phyloP scores from a whole-genome alignment of 306 rosid genomes.

The Dalbergia cochinchinensis region DNA sequence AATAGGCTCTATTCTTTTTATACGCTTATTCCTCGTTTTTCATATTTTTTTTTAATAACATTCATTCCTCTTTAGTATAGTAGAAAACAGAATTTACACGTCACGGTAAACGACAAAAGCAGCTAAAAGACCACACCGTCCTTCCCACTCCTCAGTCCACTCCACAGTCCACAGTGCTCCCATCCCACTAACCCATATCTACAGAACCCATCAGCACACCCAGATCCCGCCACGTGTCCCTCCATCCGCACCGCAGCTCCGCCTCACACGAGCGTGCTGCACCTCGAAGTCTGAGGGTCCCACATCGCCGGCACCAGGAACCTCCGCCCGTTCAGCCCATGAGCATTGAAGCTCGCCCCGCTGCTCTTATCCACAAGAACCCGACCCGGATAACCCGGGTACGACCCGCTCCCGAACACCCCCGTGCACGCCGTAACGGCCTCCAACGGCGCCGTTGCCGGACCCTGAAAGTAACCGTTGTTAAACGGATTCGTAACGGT shows the following conservation, averaged over 20 bases:
- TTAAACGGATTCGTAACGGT: constrained; percentile 91
- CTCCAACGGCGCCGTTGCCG: constrained; percentile 81
- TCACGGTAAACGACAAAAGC: constrained; percentile 66
- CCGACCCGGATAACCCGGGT: constrained; percentile 88
- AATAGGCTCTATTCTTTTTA: background rate
- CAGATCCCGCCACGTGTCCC: constrained; percentile 34
- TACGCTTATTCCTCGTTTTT: constrained; percentile 18
- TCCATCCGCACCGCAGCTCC: background rate
- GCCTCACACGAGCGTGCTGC: constrained; percentile 76
- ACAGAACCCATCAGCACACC: constrained; percentile 18
- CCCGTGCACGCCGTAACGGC: constrained; percentile 93
- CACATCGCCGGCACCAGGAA: constrained; percentile 91
- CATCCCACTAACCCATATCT: constrained; percentile 40
- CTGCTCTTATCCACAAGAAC: constrained; percentile 56
- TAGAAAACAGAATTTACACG: constrained; percentile 57
- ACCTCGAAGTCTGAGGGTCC: constrained; percentile 78
- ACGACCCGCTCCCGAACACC: constrained; percentile 74
- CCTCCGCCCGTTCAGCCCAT: constrained; percentile 74
- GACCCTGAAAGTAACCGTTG: constrained; percentile 86
- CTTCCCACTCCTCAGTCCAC: background rate
- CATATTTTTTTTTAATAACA: constrained; percentile 32
- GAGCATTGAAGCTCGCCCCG: constrained; percentile 87
- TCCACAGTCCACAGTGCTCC: background rate
- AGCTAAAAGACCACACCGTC: background rate
- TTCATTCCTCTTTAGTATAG: constrained; percentile 4